A percentile compares a stretch with the other conserved stretches of the same genome.
Evolutionary conservation across 2,329 filamentous ascomycete species (phyloP).

Genomic region (Helotiales sp.): DNA sequence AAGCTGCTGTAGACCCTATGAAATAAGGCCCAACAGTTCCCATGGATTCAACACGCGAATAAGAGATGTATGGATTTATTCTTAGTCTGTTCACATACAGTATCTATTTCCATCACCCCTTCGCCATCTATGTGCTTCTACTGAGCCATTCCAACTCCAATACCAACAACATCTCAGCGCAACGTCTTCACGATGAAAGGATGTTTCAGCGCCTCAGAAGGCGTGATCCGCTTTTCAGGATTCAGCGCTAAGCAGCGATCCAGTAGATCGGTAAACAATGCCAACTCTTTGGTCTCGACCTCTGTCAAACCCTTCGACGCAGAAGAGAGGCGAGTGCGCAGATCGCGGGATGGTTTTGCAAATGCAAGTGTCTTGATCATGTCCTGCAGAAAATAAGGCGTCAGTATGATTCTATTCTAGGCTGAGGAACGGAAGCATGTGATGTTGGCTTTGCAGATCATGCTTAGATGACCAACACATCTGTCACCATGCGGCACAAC

Average conservation of each 20-base stretch:
- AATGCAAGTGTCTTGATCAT: conserved; percentile 66
- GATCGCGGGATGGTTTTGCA: conserved; percentile 75
- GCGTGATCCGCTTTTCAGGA: conserved; percentile 87
- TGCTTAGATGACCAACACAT: background rate
- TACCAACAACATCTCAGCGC: conserved; percentile 11
- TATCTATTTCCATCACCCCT: background rate
- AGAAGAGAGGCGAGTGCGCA: conserved; percentile 76
- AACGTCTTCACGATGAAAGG: conserved; percentile 65
- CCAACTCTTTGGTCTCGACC: conserved; percentile 73
- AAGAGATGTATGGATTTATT: no score
- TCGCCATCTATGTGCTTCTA: background rate
- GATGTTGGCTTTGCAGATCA: conserved; percentile 5
- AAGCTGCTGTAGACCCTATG: no score
- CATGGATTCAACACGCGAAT: no score
- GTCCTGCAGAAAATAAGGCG: conserved; percentile 48
- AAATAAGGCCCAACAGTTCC: no score
- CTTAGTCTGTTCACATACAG: background rate
- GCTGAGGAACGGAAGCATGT: conserved; percentile 4
- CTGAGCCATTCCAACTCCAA: background rate
- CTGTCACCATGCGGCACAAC: conserved; percentile 36
- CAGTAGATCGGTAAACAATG: conserved; percentile 81
- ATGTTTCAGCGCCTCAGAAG: conserved; percentile 82
- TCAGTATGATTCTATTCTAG: conserved; percentile 11
- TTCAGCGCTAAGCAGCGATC: conserved; percentile 88
- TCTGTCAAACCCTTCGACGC: conserved; percentile 74